These are phyloP conservation scores for Penicillium parvum DNA, from an alignment of 495 filamentous ascomycete genomes.

Conservation along the genomic window DNA sequence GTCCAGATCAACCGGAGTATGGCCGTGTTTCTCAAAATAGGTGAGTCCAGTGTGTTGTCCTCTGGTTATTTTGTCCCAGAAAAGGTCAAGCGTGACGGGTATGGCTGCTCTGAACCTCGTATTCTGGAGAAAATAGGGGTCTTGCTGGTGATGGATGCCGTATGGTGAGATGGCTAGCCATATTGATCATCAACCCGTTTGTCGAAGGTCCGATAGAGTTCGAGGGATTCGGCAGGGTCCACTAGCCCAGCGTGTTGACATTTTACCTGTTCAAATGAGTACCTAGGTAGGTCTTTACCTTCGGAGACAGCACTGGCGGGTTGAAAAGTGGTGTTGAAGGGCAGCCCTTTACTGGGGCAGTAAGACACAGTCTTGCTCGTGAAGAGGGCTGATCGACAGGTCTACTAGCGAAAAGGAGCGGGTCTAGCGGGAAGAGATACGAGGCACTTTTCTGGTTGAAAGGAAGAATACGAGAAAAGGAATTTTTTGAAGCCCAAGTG, in stretches of 20 bases:
- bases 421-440: slow-evolving; percentile 7
- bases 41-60: not conserved
- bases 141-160: not conserved
- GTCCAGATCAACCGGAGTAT: not conserved
- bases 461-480: slow-evolving; percentile 5
- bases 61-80: not conserved
- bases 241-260: no score
- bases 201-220: slow-evolving; percentile 7
- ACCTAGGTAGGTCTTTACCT: no score
- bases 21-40: not conserved
- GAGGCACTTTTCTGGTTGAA: slow-evolving; percentile 3
- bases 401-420: no score
- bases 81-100: not conserved
- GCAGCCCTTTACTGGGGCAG: no score
- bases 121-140: slow-evolving; percentile 3
- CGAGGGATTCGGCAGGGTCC: no score
- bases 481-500: no score
- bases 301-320: no score
- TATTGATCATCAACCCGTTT: no score
- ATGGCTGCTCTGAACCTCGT: not conserved
- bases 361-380: no score
- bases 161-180: no score
- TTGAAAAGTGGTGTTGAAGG: no score
- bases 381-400: slow-evolving; percentile 7
- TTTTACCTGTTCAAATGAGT: no score